These are phyloP conservation scores for Cercospora nicotianae DNA, from an alignment of 2,329 filamentous ascomycete species.

Conservation along the genomic window DNA sequence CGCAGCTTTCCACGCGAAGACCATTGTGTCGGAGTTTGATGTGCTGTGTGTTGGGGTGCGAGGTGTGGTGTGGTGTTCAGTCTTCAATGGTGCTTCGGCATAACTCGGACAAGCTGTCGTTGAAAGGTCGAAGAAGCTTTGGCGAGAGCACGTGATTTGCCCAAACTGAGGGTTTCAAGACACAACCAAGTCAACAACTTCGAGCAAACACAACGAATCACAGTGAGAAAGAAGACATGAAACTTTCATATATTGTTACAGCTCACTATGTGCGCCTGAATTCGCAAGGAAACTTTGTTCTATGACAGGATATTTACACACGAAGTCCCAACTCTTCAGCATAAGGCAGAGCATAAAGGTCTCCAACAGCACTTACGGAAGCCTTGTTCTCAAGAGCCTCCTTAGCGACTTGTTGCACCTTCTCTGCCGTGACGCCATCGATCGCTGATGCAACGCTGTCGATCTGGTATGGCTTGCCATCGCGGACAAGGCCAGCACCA, in stretches of 20 bases:
- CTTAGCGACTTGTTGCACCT: slow-evolving; percentile 90
- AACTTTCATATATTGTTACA: slow-evolving; percentile 37
- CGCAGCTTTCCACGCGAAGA: slow-evolving; percentile 97
- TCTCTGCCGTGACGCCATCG: slow-evolving; percentile 76
- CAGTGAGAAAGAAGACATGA: neutral
- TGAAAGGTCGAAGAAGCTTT: slow-evolving; percentile 3
- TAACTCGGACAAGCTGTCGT: slow-evolving; percentile 9
- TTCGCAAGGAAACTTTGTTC: slow-evolving; percentile 30
- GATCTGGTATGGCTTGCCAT: slow-evolving; percentile 80
- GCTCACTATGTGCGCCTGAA: slow-evolving; percentile 34
- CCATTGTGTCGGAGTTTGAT: slow-evolving; percentile 66
- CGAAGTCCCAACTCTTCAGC: slow-evolving; percentile 91
- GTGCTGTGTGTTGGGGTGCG: slow-evolving; percentile 17
- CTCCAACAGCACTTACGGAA: slow-evolving; percentile 83
- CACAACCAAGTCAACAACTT: neutral
- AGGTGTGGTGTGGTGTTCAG: neutral
- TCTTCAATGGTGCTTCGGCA: slow-evolving; percentile 16
- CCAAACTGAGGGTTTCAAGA: neutral
- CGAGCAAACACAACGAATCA: neutral
- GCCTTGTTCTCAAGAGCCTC: slow-evolving; percentile 84
- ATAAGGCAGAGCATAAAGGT: slow-evolving; percentile 86
- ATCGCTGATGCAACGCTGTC: slow-evolving; percentile 75
- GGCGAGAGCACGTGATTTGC: slow-evolving; percentile 1
- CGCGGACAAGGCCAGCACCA: slow-evolving; percentile 79
- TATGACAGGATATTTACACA: slow-evolving; percentile 65